Base-by-base conservation (phyloP, 2,329 filamentous ascomycete genomes). In the Phialocephala sp. region DNA sequence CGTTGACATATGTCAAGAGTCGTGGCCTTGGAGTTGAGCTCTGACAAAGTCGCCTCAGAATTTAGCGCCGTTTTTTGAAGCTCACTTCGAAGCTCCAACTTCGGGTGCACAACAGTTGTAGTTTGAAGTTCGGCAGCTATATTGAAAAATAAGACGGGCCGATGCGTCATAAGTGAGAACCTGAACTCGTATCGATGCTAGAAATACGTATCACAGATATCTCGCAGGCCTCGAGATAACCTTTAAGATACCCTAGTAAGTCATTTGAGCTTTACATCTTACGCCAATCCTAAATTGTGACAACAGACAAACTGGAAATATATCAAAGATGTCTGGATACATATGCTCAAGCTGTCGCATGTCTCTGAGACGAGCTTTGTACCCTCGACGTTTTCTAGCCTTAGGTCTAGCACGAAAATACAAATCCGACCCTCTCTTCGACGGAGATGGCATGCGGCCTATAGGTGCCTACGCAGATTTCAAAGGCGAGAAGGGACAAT, bases 311-410 rank as follows among this genome's bases (percentile, higher is more conserved):
- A 50, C 45, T 50, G 15, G 6, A 32, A 32, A 35, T 54, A 14
- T 18, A 14, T 24, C 5, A 58, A 41, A 59, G 47, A 69, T 72
- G 70, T 68, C 59, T 50, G 56, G 35, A 20, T 68, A 64, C 27
- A 67, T 70, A 54, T 70, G 69, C 22, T 39, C 45, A 62, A 65
- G 56, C 36, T 74, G 72, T 62, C 66, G 69, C 61, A 59, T 65
- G 41, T 65, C 58, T 1, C 18, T 69, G 1, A 37, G 57, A 39
- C 59, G 57, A 61, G 37, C 41, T 15, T 22, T 68, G 4, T 39
- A 22, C 15, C 22, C 15, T 32, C 63, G 39, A 24, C 52, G 41
- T 24, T 22, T 5, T 20, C 60, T 8, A 59, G 36, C 55, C 32
- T 27, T 18, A 27, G 36, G n/a, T 11, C 39, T 55, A 60, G 37